Base-by-base conservation (phyloP, 2,329 filamentous ascomycete genomes). In the Fusarium domesticum region DNA sequence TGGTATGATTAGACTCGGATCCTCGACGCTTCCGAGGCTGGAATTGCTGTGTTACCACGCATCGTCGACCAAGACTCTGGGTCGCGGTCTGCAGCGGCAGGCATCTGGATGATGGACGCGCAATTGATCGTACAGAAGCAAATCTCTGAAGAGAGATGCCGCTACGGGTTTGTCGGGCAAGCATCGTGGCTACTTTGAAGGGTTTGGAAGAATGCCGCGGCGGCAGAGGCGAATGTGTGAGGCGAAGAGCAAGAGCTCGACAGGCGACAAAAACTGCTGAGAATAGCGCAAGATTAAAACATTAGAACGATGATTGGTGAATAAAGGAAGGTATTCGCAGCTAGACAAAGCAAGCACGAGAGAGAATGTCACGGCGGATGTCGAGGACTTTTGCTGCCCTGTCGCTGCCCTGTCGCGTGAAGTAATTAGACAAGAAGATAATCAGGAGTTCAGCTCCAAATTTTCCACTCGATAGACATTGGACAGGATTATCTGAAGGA, bases 111-210 rank as follows among this genome's bases (percentile, higher is more conserved):
- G 50, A 53, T 28, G 23, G 23, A 6, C 43, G 42, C 33, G 52
- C 48, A 43, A 51, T 51, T 35, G 55, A 44, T 18, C 52, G 43
- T 36, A 53, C 23, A 20, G 45, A 23, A 23, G 56, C 39, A 10
- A 45, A 45, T 18, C 55, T 54, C 16, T 56, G 62, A 31, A 60
- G 50, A 28, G 56, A 51, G 14, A 63, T 49, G 43, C 62, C 51
- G 52, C 61, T 58, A 45, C 61, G 53, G 23, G 64, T 59, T 34
- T 66, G 65, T 47, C 64, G 62, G 25, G 65, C 53, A 41, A 70
- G 62, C 68, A 70, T 70, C 23, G 23, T 28, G 14, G 23, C 14
- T 4, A 12, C 14, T 43, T 44, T 63, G 59, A 34, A 15, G 35
- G 39, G 18, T 28, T 38, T 28, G 18, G 37, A 28, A 18, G 36